Evolutionary conservation across 371 early-diverging fungal species (phyloP), one percentile per base, ranked within the genome.

Genomic region (Mucor lusitanicus): DNA sequence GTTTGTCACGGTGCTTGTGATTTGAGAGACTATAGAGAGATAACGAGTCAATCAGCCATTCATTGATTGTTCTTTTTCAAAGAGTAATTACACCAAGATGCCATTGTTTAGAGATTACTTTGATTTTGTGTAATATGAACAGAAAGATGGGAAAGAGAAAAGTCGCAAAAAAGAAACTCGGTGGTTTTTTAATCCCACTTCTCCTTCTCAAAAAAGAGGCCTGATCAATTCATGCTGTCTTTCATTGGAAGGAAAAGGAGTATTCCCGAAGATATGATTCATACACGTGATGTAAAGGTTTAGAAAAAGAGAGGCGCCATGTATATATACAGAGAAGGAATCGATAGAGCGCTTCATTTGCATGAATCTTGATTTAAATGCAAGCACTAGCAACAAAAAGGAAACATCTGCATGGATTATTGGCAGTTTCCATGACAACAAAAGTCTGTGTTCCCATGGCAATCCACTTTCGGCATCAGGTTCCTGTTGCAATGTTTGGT

Each of bases 1-100:
- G 58, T 78, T 83, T 40, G 79, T 72, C 1, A 83, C 83, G 32
- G 83, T 83, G 30, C 83, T 83, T 17, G 83, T 69, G 46, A 83
- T 58, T 63, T 83, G 83, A 55, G 83, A 83, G 53, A 83, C 83
- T 83, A 68, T n/a, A 28, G 30, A 54, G 7, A 54, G 12, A 54
- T 15, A 1, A 48, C 23, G 7, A 48, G 48, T 9, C 8, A 19
- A n/a, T 48, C 21, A 23, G 21, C 48, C 28, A 28, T 54, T 28
- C 5, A 12, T 54, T 28, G 27, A 30, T 11, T 2, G 3, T 30
- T 54, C 8, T 1, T 54, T 1, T 27, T 28, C 15, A 3, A 54
- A 28, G 12, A n/a, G 7, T 23, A 50, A 7, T 54, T 54, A 54
- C 54, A 30, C 54, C 54, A 54, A 30, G 54, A 54, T 15, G 54